phyloP scores from a whole-genome alignment of 164 flowering plant genomes.

The Cinnamomum micranthum region DNA sequence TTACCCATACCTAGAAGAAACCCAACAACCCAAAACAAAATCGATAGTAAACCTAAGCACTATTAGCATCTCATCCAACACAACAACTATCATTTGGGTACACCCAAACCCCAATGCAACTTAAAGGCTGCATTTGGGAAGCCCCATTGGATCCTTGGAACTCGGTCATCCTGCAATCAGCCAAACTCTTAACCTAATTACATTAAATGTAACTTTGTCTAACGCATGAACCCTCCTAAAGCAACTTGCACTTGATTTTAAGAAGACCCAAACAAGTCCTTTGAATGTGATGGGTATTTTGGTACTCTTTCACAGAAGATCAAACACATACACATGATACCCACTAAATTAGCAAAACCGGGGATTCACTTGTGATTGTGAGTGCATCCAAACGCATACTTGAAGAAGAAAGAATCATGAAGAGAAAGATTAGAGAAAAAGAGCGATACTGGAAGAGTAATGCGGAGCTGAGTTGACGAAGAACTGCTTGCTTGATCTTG shows the following conservation, averaged over 20 bases:
- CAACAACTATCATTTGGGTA: neutral
- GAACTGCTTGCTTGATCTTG: conserved; percentile 40
- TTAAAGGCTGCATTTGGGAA: neutral
- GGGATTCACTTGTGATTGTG: neutral
- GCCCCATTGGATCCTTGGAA: neutral
- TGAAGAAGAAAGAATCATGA: neutral
- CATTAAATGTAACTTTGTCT: no score
- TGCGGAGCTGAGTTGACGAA: conserved; percentile 50
- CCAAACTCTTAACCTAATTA: no score
- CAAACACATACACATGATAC: no score
- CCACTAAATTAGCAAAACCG: no score
- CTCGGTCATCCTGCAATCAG: no score
- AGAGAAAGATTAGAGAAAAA: neutral
- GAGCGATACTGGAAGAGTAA: conserved; percentile 62
- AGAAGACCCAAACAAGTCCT: no score
- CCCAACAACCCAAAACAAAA: neutral
- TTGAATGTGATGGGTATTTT: no score
- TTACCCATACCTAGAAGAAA: neutral
- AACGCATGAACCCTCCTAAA: no score
- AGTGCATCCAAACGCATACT: neutral
- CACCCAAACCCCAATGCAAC: neutral
- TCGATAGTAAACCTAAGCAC: neutral
- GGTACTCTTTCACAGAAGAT: no score
- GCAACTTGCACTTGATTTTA: no score
- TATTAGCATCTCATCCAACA: neutral